Evolutionary conservation across 2,329 filamentous ascomycete species (phyloP).

Genomic region (Sporothrix schenckii): DNA sequence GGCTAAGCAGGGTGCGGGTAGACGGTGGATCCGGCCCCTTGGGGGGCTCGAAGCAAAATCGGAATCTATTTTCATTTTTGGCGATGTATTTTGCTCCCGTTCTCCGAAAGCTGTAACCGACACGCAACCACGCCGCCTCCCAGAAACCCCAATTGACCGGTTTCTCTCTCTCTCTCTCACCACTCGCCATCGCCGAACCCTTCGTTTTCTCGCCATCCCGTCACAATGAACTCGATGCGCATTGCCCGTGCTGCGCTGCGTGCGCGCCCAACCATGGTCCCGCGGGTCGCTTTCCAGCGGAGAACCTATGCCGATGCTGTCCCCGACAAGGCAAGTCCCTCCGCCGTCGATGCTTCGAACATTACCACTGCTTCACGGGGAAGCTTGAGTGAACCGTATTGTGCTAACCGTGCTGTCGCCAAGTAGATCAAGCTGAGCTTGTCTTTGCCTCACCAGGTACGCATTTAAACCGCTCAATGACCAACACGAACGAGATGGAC

Average conservation of each 20-base stretch:
- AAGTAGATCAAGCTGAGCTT: slow-evolving; percentile 91
- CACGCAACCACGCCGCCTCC: slow-evolving; percentile 22
- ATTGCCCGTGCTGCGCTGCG: slow-evolving; percentile 87
- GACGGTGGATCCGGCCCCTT: slow-evolving; percentile 19
- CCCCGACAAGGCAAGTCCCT: slow-evolving; percentile 70
- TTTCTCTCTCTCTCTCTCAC: not conserved
- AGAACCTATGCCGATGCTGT: slow-evolving; percentile 90
- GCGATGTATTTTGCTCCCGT: slow-evolving; percentile 33
- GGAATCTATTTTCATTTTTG: slow-evolving; percentile 33
- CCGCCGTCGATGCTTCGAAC: not conserved
- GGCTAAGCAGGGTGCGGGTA: slow-evolving; percentile 22
- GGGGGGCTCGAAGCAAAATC: slow-evolving; percentile 31
- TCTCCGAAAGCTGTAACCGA: slow-evolving; percentile 32
- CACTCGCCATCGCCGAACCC: not conserved
- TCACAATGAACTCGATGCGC: slow-evolving; percentile 90
- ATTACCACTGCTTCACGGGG: too few species aligned
- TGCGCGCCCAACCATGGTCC: slow-evolving; percentile 70
- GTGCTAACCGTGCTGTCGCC: slow-evolving; percentile 16
- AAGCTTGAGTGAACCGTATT: not conserved
- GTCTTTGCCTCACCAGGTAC: slow-evolving; percentile 97
- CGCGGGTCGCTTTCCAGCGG: slow-evolving; percentile 73
- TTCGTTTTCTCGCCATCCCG: not conserved
- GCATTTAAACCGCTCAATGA: slow-evolving; percentile 41
- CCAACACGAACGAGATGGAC: slow-evolving; percentile 6
- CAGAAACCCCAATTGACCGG: slow-evolving; percentile 29